Base-by-base conservation (phyloP, 805 yeast species). In the Tetrapisispora pingtungensis region DNA sequence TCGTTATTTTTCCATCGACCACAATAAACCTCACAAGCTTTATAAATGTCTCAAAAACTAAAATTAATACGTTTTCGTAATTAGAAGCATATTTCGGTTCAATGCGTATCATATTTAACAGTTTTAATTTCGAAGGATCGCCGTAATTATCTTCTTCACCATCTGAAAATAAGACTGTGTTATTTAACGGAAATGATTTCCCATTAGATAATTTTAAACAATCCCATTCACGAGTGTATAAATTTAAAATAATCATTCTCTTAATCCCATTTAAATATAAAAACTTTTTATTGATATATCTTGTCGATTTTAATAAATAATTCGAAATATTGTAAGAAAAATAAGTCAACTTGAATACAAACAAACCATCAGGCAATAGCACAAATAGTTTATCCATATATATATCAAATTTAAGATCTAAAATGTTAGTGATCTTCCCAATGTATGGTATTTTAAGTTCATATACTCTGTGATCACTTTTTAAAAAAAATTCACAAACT, bases 181-280 rank as follows among this genome's bases (percentile, higher is more conserved):
- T 44, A 38, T 53, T 48, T 18, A 61, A 43, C 2, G 52, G 20
- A 34, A 57, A 40, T 0, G 48, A 37, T 44, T 54, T 58, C 7
- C 65, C 64, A 40, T 56, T 57, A 6, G 48, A 49, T 22, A 58
- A 39, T 41, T 58, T 59, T 18, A 57, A 39, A 41, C 59, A 58
- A 39, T 56, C 54, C 56, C 63, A 55, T 19, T 56, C 56, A 5
- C 45, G 43, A 13, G 49, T 46, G 19, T 52, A 49, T 13, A 47
- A 34, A 39, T 54, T 59, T 7, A 51, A 40, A 7, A 59, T 49
- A 4, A 59, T 46, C 56, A 61, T 50, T 33, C 65, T 45, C 33
- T 59, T 57, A 15, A 61, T 45, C 30, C 50, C 54, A 24, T 44
- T 36, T 17, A 58, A 28, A 40, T 44, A 55, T 3, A 53, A 12